Conservation (phyloP, 179 eudicot species). For the Monotropa hypopitys region DNA sequence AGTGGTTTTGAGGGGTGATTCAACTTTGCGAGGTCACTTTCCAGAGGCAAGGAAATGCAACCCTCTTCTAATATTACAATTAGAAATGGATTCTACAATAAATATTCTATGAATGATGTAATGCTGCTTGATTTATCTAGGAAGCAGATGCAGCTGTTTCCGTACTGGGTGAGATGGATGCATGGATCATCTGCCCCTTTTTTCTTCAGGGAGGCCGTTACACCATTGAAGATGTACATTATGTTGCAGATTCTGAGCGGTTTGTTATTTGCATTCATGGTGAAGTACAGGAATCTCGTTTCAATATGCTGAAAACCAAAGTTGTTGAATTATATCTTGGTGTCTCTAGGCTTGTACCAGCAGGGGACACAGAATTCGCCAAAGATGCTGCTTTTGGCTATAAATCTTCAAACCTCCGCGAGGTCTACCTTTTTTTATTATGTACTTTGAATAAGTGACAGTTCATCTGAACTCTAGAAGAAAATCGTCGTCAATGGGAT, state of each 20-base stretch:
- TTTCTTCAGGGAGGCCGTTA: constrained; percentile 98
- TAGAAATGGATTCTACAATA: constrained; percentile 4
- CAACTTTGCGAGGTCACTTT: constrained; percentile 93
- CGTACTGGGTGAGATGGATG: constrained; percentile 84
- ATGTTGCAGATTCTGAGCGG: constrained; percentile 89
- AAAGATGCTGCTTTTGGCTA: constrained; percentile 96
- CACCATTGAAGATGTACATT: constrained; percentile 79
- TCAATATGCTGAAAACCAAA: constrained; percentile 7
- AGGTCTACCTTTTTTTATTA: constrained; percentile 34
- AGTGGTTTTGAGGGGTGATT: constrained; percentile 93
- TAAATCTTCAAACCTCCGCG: constrained; percentile 82
- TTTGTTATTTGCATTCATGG: constrained; percentile 12
- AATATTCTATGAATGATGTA: constrained; percentile 7
- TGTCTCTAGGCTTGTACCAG: constrained; percentile 79
- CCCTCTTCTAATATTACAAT: constrained; percentile 1
- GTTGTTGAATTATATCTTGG: background rate
- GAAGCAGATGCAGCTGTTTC: constrained; percentile 94
- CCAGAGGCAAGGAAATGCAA: constrained; percentile 60
- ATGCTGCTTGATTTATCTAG: constrained; percentile 26
- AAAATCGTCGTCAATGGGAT: background rate
- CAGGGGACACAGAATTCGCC: constrained; percentile 95
- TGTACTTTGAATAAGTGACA: background rate
- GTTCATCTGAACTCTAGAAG: background rate
- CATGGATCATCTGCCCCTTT: constrained; percentile 92
- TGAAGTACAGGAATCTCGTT: constrained; percentile 1